These are phyloP conservation scores for Zygnema circumcarinatum DNA, from an alignment of 139 green algal species.

Conservation along the genomic window DNA sequence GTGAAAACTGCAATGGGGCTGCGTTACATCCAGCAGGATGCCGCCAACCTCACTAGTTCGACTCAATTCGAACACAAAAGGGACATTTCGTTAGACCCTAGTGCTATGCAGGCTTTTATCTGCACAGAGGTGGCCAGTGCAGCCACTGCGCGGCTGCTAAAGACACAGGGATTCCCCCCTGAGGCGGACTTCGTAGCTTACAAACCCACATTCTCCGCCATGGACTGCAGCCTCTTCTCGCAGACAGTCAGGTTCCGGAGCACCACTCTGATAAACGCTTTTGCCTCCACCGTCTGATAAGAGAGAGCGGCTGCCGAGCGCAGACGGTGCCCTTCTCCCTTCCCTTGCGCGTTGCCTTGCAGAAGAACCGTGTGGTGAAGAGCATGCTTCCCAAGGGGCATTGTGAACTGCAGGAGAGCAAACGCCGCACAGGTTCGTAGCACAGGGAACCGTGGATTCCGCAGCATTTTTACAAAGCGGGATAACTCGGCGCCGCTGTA, in stretches of 20 bases:
- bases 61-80: too few relatives aligned
- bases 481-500: conserved; percentile 20
- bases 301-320: not conserved
- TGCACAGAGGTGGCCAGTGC: too few relatives aligned
- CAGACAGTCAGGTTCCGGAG: conserved; percentile 7
- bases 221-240: not conserved
- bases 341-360: not conserved
- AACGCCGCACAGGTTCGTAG: conserved; percentile 39
- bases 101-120: too few relatives aligned
- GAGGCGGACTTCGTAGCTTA: too few relatives aligned
- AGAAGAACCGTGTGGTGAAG: conserved; percentile 27
- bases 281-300: not conserved
- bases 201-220: too few relatives aligned
- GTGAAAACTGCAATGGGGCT: too few relatives aligned
- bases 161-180: too few relatives aligned
- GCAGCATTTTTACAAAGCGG: conserved; percentile 39
- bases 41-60: too few relatives aligned
- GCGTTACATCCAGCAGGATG: too few relatives aligned
- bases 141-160: too few relatives aligned
- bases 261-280: conserved; percentile 23
- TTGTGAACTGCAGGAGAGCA: conserved; percentile 49
- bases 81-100: too few relatives aligned
- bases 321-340: conserved; percentile 7
- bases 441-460: not conserved
- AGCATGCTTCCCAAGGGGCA: conserved; percentile 25